Evolutionary conservation across 148 eudicot genomes (phyloP).

Genomic region (Beta vulgaris): DNA sequence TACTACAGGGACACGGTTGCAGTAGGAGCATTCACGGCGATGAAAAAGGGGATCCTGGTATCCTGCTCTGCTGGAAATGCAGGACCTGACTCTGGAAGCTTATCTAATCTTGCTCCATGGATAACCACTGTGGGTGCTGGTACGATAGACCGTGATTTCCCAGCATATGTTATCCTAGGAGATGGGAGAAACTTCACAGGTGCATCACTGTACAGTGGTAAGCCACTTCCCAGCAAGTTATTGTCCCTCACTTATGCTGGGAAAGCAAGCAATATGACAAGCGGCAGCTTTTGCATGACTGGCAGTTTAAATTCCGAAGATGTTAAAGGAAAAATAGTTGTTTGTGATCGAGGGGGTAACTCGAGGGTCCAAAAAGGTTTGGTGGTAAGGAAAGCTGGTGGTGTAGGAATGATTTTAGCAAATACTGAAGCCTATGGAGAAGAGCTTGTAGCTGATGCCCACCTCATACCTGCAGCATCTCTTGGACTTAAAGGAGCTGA

Average conservation of each 20-base stretch:
- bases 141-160: slow-evolving; percentile 79
- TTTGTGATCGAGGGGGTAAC: slow-evolving; percentile 70
- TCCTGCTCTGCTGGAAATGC: slow-evolving; percentile 80
- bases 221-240: slow-evolving; percentile 38
- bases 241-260: slow-evolving; percentile 59
- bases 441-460: slow-evolving; percentile 77
- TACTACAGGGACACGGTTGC: slow-evolving; percentile 62
- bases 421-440: slow-evolving; percentile 66
- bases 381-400: slow-evolving; percentile 65
- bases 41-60: slow-evolving; percentile 57
- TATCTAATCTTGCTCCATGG: slow-evolving; percentile 90
- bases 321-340: slow-evolving; percentile 73
- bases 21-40: slow-evolving; percentile 69
- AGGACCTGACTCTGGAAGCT: slow-evolving; percentile 57
- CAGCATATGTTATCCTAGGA: slow-evolving; percentile 55
- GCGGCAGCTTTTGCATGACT: slow-evolving; percentile 54
- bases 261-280: slow-evolving; percentile 46
- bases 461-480: slow-evolving; percentile 60
- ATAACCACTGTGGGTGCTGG: slow-evolving; percentile 86
- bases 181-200: slow-evolving; percentile 62
- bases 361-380: slow-evolving; percentile 65
- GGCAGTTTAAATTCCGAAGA: slow-evolving; percentile 44
- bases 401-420: slow-evolving; percentile 69
- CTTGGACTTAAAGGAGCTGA: slow-evolving; percentile 53
- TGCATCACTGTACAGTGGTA: slow-evolving; percentile 69